These are phyloP conservation scores for Hypoxylon sp. DNA, from an alignment of 2,329 filamentous ascomycete species.

Conservation along the genomic window DNA sequence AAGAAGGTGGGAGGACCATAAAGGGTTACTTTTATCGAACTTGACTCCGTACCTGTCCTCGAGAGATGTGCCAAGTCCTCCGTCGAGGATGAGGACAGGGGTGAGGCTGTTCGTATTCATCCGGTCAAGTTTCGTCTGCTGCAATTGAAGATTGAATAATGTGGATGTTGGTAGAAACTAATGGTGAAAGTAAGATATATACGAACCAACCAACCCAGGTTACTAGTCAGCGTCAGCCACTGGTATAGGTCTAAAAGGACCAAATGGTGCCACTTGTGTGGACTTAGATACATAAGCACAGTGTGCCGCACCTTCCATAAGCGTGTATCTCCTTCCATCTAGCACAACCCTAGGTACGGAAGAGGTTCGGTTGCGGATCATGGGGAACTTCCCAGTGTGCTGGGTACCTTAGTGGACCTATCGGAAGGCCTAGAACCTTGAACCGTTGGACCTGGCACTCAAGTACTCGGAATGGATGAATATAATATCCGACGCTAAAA, in stretches of 20 bases:
- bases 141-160: not conserved
- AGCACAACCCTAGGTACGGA: too few species aligned
- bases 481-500: conserved; percentile 18
- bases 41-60: conserved; percentile 67
- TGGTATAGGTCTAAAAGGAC: too few species aligned
- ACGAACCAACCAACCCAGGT: not conserved
- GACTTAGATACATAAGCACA: not conserved
- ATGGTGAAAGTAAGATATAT: not conserved
- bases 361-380: too few species aligned
- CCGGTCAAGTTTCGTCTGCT: conserved; percentile 4
- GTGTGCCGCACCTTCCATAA: too few species aligned
- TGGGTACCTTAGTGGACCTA: too few species aligned
- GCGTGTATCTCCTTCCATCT: too few species aligned
- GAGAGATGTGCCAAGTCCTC: conserved; percentile 76
- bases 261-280: too few species aligned
- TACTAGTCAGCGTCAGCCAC: not conserved
- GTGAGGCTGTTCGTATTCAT: conserved; percentile 18
- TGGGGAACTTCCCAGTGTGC: too few species aligned
- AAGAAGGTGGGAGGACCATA: conserved; percentile 78
- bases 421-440: too few species aligned
- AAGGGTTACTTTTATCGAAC: conserved; percentile 66
- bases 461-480: conserved; percentile 1
- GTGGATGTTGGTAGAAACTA: not conserved
- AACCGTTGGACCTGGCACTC: too few species aligned
- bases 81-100: conserved; percentile 69